Evolutionary conservation across 805 yeast genomes (phyloP).

Genomic region (Hanseniaspora valbyensis): DNA sequence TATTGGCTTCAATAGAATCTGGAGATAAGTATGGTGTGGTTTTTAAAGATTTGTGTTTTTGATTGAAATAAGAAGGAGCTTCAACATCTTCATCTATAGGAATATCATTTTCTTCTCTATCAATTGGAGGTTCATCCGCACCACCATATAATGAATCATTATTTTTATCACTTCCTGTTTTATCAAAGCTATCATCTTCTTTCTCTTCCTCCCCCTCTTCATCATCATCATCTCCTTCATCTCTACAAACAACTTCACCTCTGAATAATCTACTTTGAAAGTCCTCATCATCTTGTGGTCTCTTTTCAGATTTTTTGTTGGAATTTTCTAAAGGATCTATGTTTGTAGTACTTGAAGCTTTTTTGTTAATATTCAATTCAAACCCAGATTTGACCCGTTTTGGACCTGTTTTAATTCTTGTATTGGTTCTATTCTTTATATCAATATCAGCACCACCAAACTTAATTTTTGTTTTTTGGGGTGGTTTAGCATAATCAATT

Average conservation of each 20-base stretch:
- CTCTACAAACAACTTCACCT: constrained; percentile 28
- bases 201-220: constrained; percentile 16
- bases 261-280: constrained; percentile 30
- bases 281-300: constrained; percentile 17
- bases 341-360: background rate
- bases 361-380: constrained; percentile 15
- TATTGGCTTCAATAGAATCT: background rate
- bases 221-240: constrained; percentile 22
- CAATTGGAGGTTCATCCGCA: background rate
- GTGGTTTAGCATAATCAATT: constrained; percentile 14
- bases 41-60: background rate
- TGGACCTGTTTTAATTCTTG: background rate
- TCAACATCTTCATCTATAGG: constrained; percentile 9
- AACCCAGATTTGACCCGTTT: background rate
- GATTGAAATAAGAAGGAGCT: constrained; percentile 2
- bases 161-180: background rate
- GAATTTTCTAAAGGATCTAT: background rate
- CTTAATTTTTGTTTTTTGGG: constrained; percentile 7
- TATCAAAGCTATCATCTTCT: background rate
- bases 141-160: background rate
- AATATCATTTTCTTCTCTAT: background rate
- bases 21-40: background rate
- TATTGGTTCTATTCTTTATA: constrained; percentile 1
- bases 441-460: constrained; percentile 13
- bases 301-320: background rate